Conservation (phyloP, 306 rosid genomes). For the Malus domestica region ASM211411v1 NC_041796.1:23477001-23477500, state of each 20-base stretch:
- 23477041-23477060: no score
- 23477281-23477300: slow-evolving; percentile 21
- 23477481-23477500: not conserved
- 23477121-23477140: not conserved
- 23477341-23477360: slow-evolving; percentile 39
- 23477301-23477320: slow-evolving; percentile 37
- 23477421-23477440: slow-evolving; percentile 19
- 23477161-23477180: slow-evolving; percentile 24
- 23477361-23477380: slow-evolving; percentile 46
- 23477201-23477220: not conserved
- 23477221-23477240: not conserved
- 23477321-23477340: slow-evolving; percentile 67
- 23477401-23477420: slow-evolving; percentile 30
- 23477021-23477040: no score
- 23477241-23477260: not conserved
- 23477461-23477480: slow-evolving; percentile 2
- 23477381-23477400: slow-evolving; percentile 54
- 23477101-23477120: rapidly evolving
- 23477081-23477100: no score
- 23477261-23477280: slow-evolving; percentile 37
- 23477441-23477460: rapidly evolving
- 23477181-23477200: not conserved
- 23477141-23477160: slow-evolving; percentile 2
- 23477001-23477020: no score
- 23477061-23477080: no score